These are phyloP conservation scores for Trapa incisa DNA, from an alignment of 345 rosid species.

Conservation along the genomic window DNA sequence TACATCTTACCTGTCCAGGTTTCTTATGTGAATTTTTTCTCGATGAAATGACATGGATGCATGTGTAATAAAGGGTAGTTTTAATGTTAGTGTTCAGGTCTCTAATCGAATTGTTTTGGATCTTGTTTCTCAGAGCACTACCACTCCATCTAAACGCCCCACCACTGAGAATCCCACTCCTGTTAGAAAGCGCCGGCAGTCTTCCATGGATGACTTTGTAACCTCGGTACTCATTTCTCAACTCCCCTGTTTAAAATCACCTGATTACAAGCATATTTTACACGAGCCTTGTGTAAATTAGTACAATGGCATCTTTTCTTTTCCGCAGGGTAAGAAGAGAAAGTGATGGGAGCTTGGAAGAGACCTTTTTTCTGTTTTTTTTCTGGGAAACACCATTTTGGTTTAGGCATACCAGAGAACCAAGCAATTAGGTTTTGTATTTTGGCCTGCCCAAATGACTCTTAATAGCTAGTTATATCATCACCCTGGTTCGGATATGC, in stretches of 20 bases:
- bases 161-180: conserved; percentile 48
- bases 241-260: not conserved
- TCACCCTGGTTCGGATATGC: not conserved
- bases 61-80: not conserved
- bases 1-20: conserved; percentile 7
- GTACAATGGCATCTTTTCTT: not conserved
- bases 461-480: not conserved
- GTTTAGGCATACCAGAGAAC: no score
- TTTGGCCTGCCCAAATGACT: not conserved
- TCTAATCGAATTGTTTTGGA: conserved; percentile 5
- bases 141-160: conserved; percentile 71
- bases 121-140: conserved; percentile 30
- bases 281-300: no score
- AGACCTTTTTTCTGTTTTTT: not conserved
- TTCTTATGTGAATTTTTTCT: not conserved
- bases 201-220: conserved; percentile 66
- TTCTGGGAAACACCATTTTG: not conserved
- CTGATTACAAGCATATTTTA: not conserved
- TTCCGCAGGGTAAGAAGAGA: conserved; percentile 18
- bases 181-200: conserved; percentile 68
- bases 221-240: conserved; percentile 26
- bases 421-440: not conserved
- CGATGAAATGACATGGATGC: not conserved
- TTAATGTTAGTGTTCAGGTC: conserved; percentile 3
- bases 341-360: conserved; percentile 7